Evolutionary conservation across 306 rosid species (phyloP).

Genomic region (Dryas octopetala): DNA sequence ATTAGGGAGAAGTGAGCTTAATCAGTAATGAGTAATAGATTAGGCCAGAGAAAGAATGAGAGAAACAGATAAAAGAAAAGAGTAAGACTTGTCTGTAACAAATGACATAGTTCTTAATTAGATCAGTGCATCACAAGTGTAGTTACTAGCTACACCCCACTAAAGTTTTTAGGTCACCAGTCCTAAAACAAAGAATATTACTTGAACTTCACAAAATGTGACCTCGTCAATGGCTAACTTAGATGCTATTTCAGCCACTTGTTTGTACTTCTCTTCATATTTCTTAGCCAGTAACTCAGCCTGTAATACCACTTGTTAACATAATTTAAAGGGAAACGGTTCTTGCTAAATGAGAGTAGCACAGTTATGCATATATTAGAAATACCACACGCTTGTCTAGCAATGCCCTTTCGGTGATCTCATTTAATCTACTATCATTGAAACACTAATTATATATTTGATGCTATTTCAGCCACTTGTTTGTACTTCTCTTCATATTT

Average conservation of each 20-base stretch:
- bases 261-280: constrained; percentile 93
- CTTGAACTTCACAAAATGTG: constrained; percentile 86
- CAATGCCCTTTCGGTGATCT: constrained; percentile 92
- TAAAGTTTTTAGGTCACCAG: background rate
- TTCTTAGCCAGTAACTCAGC: constrained; percentile 74
- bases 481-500: constrained; percentile 93
- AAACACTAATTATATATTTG: too few relatives aligned
- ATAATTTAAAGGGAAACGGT: constrained; percentile 6
- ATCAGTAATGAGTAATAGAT: too few relatives aligned
- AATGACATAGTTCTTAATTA: background rate
- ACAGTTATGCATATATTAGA: constrained; percentile 19
- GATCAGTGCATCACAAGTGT: background rate
- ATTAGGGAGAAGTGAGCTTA: too few relatives aligned
- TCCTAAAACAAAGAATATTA: constrained; percentile 30
- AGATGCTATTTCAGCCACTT: constrained; percentile 88
- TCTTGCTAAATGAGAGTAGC: constrained; percentile 24
- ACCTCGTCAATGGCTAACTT: constrained; percentile 90
- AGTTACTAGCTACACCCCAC: background rate
- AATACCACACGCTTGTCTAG: constrained; percentile 91
- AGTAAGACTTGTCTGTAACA: background rate
- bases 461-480: constrained; percentile 89
- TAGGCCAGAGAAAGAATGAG: background rate
- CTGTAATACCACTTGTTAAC: constrained; percentile 43
- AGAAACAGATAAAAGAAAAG: background rate
- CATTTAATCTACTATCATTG: constrained; percentile 83